Conservation (phyloP, 495 filamentous ascomycete genomes). For the Podospora pseudocomata region DNA sequence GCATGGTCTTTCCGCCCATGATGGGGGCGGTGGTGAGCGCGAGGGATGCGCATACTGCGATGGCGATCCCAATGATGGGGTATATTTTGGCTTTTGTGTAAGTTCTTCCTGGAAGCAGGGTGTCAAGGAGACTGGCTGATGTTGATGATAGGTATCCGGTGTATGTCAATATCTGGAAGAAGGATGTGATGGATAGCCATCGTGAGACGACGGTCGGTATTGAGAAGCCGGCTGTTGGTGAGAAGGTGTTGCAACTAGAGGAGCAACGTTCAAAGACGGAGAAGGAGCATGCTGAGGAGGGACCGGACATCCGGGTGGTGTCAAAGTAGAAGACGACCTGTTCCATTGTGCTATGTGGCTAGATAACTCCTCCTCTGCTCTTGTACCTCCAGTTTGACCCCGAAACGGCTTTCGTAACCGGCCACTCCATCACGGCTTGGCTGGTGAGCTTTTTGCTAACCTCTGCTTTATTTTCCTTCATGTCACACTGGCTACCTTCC, state of each 20-base stretch:
- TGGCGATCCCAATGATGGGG: constrained; percentile 45
- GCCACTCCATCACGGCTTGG: no score
- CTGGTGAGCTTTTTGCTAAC: no score
- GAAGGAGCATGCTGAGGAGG: constrained; percentile 1
- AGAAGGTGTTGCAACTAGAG: constrained; percentile 24
- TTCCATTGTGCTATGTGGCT: no score
- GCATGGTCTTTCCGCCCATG: constrained; percentile 61
- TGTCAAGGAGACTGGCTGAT: not conserved
- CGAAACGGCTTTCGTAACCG: no score
- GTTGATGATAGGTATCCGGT: constrained; percentile 52
- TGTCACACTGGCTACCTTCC: no score
- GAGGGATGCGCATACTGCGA: constrained; percentile 34
- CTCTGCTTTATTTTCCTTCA: no score
- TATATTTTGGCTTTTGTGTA: constrained; percentile 43
- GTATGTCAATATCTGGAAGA: constrained; percentile 47
- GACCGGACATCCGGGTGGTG: not conserved
- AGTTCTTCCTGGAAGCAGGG: constrained; percentile 1
- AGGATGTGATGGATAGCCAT: constrained; percentile 44
- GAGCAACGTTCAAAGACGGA: constrained; percentile 13
- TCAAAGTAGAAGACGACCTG: not conserved
- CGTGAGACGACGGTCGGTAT: constrained; percentile 40
- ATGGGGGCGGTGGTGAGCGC: constrained; percentile 55
- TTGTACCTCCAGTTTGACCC: no score
- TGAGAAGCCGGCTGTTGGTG: constrained; percentile 14
- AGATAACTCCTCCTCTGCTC: no score